Percentiles rank a stretch among this genome's conserved stretches.
Evolutionary conservation across 768 basidiomycete genomes (phyloP).

Genomic region (Lepiota brunneoincarnata): DNA sequence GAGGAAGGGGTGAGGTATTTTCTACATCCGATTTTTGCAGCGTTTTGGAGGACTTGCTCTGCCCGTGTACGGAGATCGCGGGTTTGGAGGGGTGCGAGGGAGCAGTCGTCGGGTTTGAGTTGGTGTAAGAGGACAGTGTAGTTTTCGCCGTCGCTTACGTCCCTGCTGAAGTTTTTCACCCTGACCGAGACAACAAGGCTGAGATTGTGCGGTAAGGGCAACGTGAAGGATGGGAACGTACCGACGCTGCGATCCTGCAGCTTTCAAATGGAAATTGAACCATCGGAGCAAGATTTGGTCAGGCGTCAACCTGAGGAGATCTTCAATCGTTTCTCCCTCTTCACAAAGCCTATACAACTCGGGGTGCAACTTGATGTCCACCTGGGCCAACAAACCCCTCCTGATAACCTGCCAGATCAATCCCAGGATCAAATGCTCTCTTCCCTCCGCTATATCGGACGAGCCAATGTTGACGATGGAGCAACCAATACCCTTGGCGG

Average conservation of each 20-base stretch:
- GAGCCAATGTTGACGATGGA: constrained; percentile 99
- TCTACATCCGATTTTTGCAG: constrained; percentile 89
- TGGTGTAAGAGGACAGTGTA: constrained; percentile 96
- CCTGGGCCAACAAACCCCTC: constrained; percentile 86
- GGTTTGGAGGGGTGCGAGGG: constrained; percentile 87
- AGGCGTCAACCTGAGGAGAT: constrained; percentile 88
- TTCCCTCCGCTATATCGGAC: constrained; percentile 85
- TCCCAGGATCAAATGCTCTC: constrained; percentile 95
- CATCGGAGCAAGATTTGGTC: constrained; percentile 97
- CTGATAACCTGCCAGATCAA: constrained; percentile 99
- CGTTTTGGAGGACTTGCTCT: constrained; percentile 93
- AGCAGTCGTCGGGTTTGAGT: constrained; percentile 92
- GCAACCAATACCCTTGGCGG: constrained; percentile 96
- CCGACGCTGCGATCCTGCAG: constrained; percentile 89
- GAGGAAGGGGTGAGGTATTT: constrained; percentile 94
- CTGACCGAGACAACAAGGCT: constrained; percentile 35
- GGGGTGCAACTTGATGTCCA: constrained; percentile 98
- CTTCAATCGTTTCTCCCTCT: constrained; percentile 96
- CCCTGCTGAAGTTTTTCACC: constrained; percentile 96
- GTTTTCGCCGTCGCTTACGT: constrained; percentile 97
- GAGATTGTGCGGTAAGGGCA: constrained; percentile 4
- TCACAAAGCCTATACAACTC: constrained; percentile 95
- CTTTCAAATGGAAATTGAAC: constrained; percentile 99
- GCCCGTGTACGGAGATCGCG: constrained; percentile 80
- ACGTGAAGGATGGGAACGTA: constrained; percentile 25